Base-by-base conservation (phyloP, 345 rosid genomes). In the Tarenaya hassleriana region DNA sequence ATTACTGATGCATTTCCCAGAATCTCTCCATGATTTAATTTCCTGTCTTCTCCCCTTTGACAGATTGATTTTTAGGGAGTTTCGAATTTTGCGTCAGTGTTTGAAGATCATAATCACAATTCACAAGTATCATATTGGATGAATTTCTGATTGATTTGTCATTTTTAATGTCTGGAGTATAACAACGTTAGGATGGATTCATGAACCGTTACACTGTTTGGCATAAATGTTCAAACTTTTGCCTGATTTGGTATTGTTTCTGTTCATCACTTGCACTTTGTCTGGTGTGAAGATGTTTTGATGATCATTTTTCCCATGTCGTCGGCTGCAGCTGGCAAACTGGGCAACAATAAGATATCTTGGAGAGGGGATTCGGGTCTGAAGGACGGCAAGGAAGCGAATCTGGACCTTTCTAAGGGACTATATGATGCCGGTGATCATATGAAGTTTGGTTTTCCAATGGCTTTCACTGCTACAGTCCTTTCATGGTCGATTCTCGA, bases 381-480 rank as follows among this genome's bases (percentile, higher is more conserved):
- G 1, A 53, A 72, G 3, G 98, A 92, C 67, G 98, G 98, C 42
- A 92, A 75, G 16, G 73, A 60, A 3, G 88, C 73, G 1, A 31
- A 58, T 7, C 18, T 81, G 43, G 95, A 86, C 73, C 84, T 94
- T 7, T 81, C 95, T 0, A 74, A 86, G 64, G 98, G 98, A 29
- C 62, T 92, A 80, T 92, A 78, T n/a, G 98, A 92, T 66, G 98
- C 98, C 3, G 98, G 98, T 16, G 99, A 94, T 69, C 83, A 80
- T 46, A 82, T 94, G 38, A 94, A 94, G 68, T 94, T 94, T 68
- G 95, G 94, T 35, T 83, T 88, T 34, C 99, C 99, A 0, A 57
- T 94, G 94, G 97, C 99, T 41, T 94, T 74, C 66, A 88, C 97
- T n/a, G 95, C 97, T 12, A 81, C 95, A 0, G 75, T 86, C 21